A percentile compares a stretch with the other conserved stretches of the same genome.
Conservation (phyloP, 306 rosid species). For the Cajanus cajan region DNA sequence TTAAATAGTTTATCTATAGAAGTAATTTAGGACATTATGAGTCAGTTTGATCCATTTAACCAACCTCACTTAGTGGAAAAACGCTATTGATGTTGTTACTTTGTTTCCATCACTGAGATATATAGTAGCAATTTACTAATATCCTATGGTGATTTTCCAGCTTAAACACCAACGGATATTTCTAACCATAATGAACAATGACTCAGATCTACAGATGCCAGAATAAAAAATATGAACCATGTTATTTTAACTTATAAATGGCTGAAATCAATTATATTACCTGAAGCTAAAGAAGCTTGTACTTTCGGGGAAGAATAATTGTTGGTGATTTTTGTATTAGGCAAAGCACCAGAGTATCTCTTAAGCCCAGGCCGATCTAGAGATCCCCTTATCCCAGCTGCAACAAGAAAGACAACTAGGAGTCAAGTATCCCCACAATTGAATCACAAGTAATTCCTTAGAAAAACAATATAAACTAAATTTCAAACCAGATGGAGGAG, state of each 20-base stretch:
- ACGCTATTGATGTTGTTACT: neutral
- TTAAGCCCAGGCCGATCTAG: constrained; percentile 57
- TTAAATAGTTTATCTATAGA: neutral
- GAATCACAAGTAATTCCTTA: neutral
- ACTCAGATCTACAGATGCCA: constrained; percentile 5
- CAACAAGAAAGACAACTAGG: constrained; percentile 4
- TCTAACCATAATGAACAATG: constrained; percentile 5
- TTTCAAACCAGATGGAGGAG: constrained; percentile 85
- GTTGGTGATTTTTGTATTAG: constrained; percentile 54
- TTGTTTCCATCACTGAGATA: neutral
- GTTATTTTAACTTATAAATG: neutral
- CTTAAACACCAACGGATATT: neutral
- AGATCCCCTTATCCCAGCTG: constrained; percentile 61
- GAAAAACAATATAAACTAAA: neutral
- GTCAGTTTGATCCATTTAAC: neutral
- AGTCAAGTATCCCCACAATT: constrained; percentile 6
- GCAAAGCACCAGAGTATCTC: constrained; percentile 54
- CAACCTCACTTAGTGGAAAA: neutral
- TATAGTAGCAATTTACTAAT: neutral
- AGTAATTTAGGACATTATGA: neutral
- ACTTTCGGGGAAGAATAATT: constrained; percentile 59
- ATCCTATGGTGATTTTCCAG: neutral
- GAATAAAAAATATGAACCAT: neutral
- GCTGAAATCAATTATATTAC: constrained; percentile 36
- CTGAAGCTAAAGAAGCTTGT: constrained; percentile 60